Percentiles rank a stretch among this genome's conserved stretches.
Conservation (phyloP, 176 grass and related monocot species). For the Aegilops speltoides region DNA sequence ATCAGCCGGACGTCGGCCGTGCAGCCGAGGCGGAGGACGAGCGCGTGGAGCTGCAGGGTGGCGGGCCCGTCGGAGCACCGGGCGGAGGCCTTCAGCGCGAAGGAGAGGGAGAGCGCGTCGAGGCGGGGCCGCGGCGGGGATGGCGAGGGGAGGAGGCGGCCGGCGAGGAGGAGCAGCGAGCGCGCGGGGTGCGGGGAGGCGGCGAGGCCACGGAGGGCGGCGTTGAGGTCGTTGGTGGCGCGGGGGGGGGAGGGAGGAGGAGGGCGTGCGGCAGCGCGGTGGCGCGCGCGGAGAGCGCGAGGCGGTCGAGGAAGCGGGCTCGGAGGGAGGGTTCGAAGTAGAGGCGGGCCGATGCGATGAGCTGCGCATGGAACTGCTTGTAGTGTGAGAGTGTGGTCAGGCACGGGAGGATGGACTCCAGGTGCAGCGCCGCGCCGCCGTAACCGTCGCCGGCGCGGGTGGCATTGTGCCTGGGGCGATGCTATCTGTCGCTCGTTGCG, state of each 20-base stretch:
- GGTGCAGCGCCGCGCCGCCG: conserved; percentile 3
- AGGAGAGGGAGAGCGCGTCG: conserved; percentile 82
- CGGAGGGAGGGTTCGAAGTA: conserved; percentile 22
- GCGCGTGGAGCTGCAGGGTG: conserved; percentile 62
- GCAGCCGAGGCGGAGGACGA: conserved; percentile 55
- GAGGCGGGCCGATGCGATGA: conserved; percentile 58
- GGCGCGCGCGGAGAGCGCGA: conserved; percentile 47
- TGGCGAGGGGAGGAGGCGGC: conserved; percentile 24
- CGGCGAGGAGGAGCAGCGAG: conserved; percentile 56
- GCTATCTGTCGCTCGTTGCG: background rate
- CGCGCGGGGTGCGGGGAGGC: conserved; percentile 46
- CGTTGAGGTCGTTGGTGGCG: conserved; percentile 72
- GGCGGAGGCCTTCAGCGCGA: conserved; percentile 65
- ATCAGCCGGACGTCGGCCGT: conserved; percentile 46
- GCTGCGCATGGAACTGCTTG: conserved; percentile 71
- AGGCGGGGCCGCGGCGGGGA: conserved; percentile 37
- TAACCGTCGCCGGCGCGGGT: conserved; percentile 1
- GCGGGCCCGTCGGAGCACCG: conserved; percentile 37
- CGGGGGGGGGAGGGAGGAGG: conserved; percentile 44
- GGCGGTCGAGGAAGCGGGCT: conserved; percentile 55
- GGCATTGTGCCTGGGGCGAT: conserved; percentile 21
- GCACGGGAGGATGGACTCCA: conserved; percentile 44
- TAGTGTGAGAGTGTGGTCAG: conserved; percentile 43
- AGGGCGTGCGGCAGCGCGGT: conserved; percentile 59
- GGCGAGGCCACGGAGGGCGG: conserved; percentile 59